phyloP scores from a whole-genome alignment of 306 rosid species.

The Medicago ruthenica region DNA sequence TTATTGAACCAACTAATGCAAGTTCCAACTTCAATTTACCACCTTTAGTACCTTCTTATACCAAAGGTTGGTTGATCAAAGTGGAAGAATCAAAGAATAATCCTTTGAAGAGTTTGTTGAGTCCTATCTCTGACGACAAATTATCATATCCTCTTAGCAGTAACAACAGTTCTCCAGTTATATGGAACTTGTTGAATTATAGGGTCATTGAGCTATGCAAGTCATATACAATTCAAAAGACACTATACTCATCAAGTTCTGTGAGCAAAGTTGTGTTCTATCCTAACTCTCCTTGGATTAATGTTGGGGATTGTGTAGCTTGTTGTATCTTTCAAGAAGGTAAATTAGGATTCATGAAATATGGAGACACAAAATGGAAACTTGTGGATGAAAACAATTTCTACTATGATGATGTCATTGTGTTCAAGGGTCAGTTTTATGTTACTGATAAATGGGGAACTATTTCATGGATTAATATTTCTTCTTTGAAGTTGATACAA shows the following conservation, averaged over 20 bases:
- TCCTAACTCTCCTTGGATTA: slow-evolving; percentile 50
- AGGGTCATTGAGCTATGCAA: slow-evolving; percentile 49
- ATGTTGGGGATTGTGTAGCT: slow-evolving; percentile 36
- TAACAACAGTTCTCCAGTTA: neutral
- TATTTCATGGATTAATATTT: slow-evolving; percentile 59
- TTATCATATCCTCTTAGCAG: neutral
- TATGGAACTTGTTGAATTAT: slow-evolving; percentile 46
- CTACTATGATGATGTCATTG: slow-evolving; percentile 66
- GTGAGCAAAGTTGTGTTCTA: slow-evolving; percentile 54
- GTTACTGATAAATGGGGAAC: slow-evolving; percentile 77
- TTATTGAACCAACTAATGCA: slow-evolving; percentile 37
- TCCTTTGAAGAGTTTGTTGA: slow-evolving; percentile 36
- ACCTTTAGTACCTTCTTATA: slow-evolving; percentile 26
- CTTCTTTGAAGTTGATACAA: slow-evolving; percentile 52
- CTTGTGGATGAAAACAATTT: slow-evolving; percentile 50
- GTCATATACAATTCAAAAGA: slow-evolving; percentile 36
- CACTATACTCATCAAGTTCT: neutral
- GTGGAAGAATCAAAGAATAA: slow-evolving; percentile 41
- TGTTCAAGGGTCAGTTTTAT: slow-evolving; percentile 60
- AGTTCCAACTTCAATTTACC: neutral
- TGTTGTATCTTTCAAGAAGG: slow-evolving; percentile 55
- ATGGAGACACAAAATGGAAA: slow-evolving; percentile 52
- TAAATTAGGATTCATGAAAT: slow-evolving; percentile 53
- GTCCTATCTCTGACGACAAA: slow-evolving; percentile 48
- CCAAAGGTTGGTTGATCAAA: slow-evolving; percentile 51